A percentile compares a stretch with the other conserved stretches of the same genome.
These are phyloP conservation scores for Alternaria gaisen DNA, from an alignment of 2,329 filamentous ascomycete species.

Conservation along the genomic window DNA sequence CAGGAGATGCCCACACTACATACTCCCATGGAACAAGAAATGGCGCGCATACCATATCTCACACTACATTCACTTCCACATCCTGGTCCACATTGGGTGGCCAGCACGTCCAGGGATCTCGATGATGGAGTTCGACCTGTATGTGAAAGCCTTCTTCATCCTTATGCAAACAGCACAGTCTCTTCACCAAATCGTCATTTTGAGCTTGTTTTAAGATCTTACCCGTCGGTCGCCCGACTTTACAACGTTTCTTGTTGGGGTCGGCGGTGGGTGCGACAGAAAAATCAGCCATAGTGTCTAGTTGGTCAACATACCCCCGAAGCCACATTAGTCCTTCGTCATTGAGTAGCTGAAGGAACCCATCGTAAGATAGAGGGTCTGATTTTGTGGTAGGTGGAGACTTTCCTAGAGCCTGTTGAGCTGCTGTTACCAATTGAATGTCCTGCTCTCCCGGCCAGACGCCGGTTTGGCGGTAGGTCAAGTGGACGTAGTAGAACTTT, in stretches of 20 bases:
- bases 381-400: background rate
- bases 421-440: background rate
- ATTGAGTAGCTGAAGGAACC: background rate
- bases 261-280: background rate
- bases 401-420: background rate
- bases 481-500: background rate
- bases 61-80: background rate
- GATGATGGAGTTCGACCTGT: background rate
- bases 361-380: background rate
- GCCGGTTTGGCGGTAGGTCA: background rate
- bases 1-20: too few species aligned
- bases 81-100: background rate
- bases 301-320: background rate
- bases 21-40: too few species aligned
- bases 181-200: background rate
- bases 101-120: background rate
- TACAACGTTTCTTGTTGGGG: background rate
- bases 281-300: background rate
- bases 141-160: background rate
- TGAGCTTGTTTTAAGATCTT: background rate
- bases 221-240: background rate
- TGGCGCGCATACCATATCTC: background rate
- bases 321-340: background rate
- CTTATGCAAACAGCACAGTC: background rate
- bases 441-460: background rate